Evolutionary conservation across 331 rosid species (phyloP).

Genomic region (Erythrophleum ivorense): DNA sequence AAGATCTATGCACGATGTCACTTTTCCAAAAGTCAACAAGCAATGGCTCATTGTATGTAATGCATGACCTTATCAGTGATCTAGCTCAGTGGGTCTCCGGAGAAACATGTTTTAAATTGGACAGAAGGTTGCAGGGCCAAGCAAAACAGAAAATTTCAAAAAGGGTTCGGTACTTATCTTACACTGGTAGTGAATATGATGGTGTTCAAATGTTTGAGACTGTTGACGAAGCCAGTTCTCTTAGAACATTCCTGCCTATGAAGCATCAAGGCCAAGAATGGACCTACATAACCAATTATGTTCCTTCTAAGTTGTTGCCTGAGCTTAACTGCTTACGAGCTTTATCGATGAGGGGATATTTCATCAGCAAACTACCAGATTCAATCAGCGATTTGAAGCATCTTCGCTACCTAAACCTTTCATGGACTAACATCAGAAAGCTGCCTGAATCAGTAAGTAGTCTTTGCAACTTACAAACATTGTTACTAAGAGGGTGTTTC

Average conservation of each 20-base stretch:
- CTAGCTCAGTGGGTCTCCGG: not conserved
- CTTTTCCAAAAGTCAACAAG: no score
- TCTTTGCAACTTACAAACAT: constrained; percentile 38
- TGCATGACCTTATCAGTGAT: constrained; percentile 25
- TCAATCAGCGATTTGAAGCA: constrained; percentile 1
- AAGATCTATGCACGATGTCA: not conserved
- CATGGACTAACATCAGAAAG: not conserved
- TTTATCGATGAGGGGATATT: no score
- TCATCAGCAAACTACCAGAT: no score
- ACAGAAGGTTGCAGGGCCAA: not conserved
- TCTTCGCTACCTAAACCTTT: constrained; percentile 35
- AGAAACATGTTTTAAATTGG: constrained; percentile 24
- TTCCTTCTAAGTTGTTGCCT: no score
- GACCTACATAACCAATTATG: no score
- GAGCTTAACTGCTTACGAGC: no score
- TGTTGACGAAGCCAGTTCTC: not conserved
- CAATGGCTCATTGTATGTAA: not conserved
- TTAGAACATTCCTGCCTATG: not conserved
- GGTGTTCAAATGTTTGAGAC: no score
- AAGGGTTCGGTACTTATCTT: not conserved
- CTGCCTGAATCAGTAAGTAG: constrained; percentile 38
- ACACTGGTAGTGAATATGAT: not conserved
- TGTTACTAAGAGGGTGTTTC: no score
- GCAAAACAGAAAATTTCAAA: not conserved
- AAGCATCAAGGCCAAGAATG: not conserved